A percentile compares a stretch with the other conserved stretches of the same genome.
Evolutionary conservation across 192 early-diverging fungal genomes (phyloP).

Genomic region (Linnemannia elongata): DNA sequence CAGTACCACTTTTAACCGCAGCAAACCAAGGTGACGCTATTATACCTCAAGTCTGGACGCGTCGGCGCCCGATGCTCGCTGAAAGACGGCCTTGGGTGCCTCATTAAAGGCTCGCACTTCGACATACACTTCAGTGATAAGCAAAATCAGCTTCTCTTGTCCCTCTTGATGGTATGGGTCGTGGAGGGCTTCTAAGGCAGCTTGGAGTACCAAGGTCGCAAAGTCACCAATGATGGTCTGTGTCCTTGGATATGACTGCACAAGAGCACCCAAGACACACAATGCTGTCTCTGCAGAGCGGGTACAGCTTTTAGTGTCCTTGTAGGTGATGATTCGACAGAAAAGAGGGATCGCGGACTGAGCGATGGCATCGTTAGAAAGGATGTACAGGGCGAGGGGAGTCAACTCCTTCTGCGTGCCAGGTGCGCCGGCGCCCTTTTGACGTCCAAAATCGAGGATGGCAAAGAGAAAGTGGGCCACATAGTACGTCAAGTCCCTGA

Average conservation of each 20-base stretch:
- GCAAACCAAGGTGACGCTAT: neutral
- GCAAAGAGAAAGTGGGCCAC: slow-evolving; percentile 24
- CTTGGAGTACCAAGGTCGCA: slow-evolving; percentile 29
- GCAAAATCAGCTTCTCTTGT: slow-evolving; percentile 42
- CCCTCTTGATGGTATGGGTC: slow-evolving; percentile 56
- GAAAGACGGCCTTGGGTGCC: slow-evolving; percentile 35
- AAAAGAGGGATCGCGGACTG: slow-evolving; percentile 27
- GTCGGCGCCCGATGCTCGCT: slow-evolving; percentile 31
- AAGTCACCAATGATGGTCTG: slow-evolving; percentile 11
- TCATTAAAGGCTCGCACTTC: slow-evolving; percentile 42
- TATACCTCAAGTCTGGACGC: slow-evolving; percentile 33
- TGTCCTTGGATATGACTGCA: slow-evolving; percentile 38
- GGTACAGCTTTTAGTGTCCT: slow-evolving; percentile 37
- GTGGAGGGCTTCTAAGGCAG: slow-evolving; percentile 42
- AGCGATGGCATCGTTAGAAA: slow-evolving; percentile 22
- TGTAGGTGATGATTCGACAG: slow-evolving; percentile 43
- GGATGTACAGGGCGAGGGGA: slow-evolving; percentile 18
- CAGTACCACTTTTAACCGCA: neutral
- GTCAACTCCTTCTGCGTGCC: slow-evolving; percentile 34
- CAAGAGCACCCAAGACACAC: slow-evolving; percentile 20
- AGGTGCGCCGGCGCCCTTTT: neutral
- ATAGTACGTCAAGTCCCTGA: slow-evolving; percentile 36
- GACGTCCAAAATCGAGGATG: slow-evolving; percentile 27
- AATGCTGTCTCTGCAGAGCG: slow-evolving; percentile 25
- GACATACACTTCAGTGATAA: slow-evolving; percentile 56